Evolutionary conservation across 805 yeast species (phyloP).

Genomic region (Candida insectalens): DNA sequence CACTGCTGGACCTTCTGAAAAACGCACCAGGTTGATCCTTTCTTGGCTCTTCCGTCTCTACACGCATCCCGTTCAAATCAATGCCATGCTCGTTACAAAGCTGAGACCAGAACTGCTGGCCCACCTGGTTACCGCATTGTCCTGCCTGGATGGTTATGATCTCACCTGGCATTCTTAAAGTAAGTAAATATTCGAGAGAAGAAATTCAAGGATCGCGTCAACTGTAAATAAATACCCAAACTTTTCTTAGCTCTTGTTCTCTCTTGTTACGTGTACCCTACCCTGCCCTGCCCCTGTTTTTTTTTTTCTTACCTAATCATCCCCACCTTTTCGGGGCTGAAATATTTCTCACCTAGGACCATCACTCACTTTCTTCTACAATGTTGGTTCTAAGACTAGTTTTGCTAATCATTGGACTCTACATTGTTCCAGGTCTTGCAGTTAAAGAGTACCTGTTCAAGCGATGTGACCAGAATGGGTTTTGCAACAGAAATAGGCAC

Average conservation of each 20-base stretch:
- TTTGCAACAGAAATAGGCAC: slow-evolving; percentile 71
- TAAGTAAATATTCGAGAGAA: no score
- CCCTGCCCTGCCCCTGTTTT: no score
- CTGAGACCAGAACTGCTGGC: slow-evolving; percentile 64
- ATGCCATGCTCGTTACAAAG: slow-evolving; percentile 3
- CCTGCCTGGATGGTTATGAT: slow-evolving; percentile 69
- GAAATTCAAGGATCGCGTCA: no score
- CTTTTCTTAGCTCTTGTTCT: no score
- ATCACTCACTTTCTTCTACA: no score
- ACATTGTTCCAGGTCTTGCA: background rate
- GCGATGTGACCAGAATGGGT: slow-evolving; percentile 71
- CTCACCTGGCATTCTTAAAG: slow-evolving; percentile 46
- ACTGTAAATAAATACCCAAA: no score
- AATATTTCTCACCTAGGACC: no score
- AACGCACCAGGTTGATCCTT: slow-evolving; percentile 78
- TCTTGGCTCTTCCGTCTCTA: slow-evolving; percentile 17
- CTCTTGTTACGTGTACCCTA: no score
- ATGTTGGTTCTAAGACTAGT: no score
- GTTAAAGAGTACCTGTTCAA: slow-evolving; percentile 58
- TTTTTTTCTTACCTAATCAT: no score
- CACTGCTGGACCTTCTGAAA: slow-evolving; percentile 60
- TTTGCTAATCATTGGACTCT: no score
- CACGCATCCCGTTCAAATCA: background rate
- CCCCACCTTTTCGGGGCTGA: no score
- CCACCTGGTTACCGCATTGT: slow-evolving; percentile 96